Evolutionary conservation across 2,329 filamentous ascomycete genomes (phyloP), one percentile per base, ranked within the genome.

Genomic region (Tolypocladium capitatum): DNA sequence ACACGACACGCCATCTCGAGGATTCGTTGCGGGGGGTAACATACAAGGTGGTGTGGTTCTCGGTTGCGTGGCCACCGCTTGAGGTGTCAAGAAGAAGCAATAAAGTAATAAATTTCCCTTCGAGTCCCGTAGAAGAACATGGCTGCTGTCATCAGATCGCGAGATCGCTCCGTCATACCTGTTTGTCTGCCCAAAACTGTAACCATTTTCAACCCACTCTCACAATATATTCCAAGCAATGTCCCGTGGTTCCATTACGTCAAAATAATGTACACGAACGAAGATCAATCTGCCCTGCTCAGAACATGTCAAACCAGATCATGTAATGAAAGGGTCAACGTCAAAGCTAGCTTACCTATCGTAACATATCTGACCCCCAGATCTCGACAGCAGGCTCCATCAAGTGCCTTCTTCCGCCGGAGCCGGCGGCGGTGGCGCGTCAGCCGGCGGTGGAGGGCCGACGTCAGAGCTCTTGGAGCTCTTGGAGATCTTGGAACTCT

Each of bases 401-500:
- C 16, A 42, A 18, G 16, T 7, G 16, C 38, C 38, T 13, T 30
- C 16, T 18, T 18, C 38, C 16, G 24, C 32, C 33, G 28, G 24
- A n/a, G 32, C 27, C 18, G 48, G 33, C 20, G 52, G 51, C 8
- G 52, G 51, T 8, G 53, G 46, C 24, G 49, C 43, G 13, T 45
- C 31, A 20, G 49, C 42, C 9, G 44, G 35, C 20, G 48, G 48
- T 5, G 43, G 8, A 27, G 48, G 46, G 6, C 34, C 55, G 13
- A 51, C 53, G n/a, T 56, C 53, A 5, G 59, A 59, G n/a, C 44
- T 44, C 28, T 48, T 41, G 5, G 58, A 59, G 11, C 44, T 44
- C 27, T 48, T 44, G 28, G 62, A 63, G 46, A 50, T 52, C 35
- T 59, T 55, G 24, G 66, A 63, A 64, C 57, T 58, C 51, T 55